Evolutionary conservation across 257 asterid genomes (phyloP).

Genomic region (Solanum corneliomulleri): DNA sequence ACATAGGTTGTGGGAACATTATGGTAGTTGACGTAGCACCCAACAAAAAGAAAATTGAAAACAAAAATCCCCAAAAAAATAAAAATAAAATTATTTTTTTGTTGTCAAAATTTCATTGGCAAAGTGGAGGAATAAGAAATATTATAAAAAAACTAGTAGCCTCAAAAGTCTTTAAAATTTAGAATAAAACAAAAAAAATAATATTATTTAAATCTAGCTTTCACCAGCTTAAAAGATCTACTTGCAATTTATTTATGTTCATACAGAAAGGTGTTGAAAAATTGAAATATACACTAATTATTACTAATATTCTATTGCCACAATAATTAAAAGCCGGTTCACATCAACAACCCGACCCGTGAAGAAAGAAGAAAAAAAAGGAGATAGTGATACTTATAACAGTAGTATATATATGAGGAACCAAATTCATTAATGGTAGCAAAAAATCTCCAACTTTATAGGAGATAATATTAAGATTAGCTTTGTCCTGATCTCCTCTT

Average conservation of each 20-base stretch:
- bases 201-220: background rate
- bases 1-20: background rate
- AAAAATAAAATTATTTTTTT: background rate
- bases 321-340: slow-evolving; percentile 29
- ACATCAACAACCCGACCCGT: slow-evolving; percentile 26
- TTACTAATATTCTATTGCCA: slow-evolving; percentile 8
- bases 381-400: background rate
- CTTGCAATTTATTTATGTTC: slow-evolving; percentile 1
- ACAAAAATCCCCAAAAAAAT: background rate
- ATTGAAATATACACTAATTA: background rate
- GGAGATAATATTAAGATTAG: background rate
- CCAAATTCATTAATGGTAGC: background rate
- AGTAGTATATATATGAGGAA: background rate
- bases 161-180: background rate
- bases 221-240: slow-evolving; percentile 14
- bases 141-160: background rate
- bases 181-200: background rate
- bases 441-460: slow-evolving; percentile 1
- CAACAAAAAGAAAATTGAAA: background rate
- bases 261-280: slow-evolving; percentile 12
- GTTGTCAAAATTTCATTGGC: slow-evolving; percentile 14
- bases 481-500: slow-evolving; percentile 2
- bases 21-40: slow-evolving; percentile 8
- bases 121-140: slow-evolving; percentile 4
- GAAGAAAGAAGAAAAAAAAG: slow-evolving; percentile 4